phyloP scores from a whole-genome alignment of 352 stramenopile genomes.

The Phytophthora sojae region DNA sequence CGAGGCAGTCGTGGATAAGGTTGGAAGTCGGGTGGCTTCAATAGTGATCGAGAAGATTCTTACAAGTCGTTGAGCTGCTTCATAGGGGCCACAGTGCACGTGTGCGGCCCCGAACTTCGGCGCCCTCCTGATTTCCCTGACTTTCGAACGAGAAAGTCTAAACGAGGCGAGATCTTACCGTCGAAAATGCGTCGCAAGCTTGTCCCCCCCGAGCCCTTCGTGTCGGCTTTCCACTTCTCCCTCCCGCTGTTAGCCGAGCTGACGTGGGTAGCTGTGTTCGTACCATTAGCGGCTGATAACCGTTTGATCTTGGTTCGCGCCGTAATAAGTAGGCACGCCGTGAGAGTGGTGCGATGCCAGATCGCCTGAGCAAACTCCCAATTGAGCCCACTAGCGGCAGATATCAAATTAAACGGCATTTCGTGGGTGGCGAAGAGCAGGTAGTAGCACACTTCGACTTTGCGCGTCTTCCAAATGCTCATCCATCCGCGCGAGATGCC shows the following conservation, averaged over 20 bases:
- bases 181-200: slow-evolving; percentile 26
- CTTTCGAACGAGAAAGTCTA: slow-evolving; percentile 7
- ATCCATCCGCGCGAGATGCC: slow-evolving; percentile 34
- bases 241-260: slow-evolving; percentile 13
- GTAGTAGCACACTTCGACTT: slow-evolving; percentile 39
- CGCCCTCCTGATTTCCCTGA: slow-evolving; percentile 21
- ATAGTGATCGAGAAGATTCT: not conserved
- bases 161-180: slow-evolving; percentile 4
- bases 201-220: slow-evolving; percentile 13
- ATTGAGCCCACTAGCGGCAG: slow-evolving; percentile 28
- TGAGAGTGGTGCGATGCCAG: slow-evolving; percentile 49
- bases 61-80: not conserved
- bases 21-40: not conserved
- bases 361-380: slow-evolving; percentile 55
- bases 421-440: slow-evolving; percentile 52
- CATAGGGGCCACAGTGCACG: slow-evolving; percentile 5
- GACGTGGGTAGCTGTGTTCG: not conserved
- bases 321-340: slow-evolving; percentile 41
- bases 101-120: slow-evolving; percentile 8
- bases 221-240: not conserved
- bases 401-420: slow-evolving; percentile 42
- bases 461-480: slow-evolving; percentile 29
- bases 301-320: slow-evolving; percentile 27
- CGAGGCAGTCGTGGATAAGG: slow-evolving; percentile 5
- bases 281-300: slow-evolving; percentile 1